Base-by-base conservation (phyloP, 2,329 filamentous ascomycete species). In the Biscogniauxia mediterranea region DNA sequence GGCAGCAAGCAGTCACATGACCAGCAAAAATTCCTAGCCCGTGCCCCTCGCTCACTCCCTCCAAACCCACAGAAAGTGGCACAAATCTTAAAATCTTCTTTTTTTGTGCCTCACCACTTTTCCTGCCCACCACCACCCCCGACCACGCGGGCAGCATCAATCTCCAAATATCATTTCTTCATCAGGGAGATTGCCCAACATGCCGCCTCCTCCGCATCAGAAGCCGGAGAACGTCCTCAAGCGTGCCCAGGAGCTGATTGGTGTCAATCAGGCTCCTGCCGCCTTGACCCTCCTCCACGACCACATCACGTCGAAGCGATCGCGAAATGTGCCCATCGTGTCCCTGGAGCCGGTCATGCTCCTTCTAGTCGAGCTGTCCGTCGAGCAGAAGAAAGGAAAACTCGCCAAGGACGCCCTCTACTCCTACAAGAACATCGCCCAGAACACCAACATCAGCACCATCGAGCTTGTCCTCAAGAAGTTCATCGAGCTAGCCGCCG, bases 191-290 rank as follows among this genome's bases (percentile, higher is more conserved):
- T 71, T 69, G 69, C 69, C 70, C 69, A 73, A 64, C 61, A 73
- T 94, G 95, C 92, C 95, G 84, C 95, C 95, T 77, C 93, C 93
- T 82, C 91, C 93, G 71, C 93, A 98, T 79, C 93, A 95, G 78
- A 96, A 96, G 81, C 95, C 95, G 75, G 95, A 99, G 84, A 99
- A 99, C 89, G 93, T 97, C 77, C 89, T 98, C 78, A 97, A 97
- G 88, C 89, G 95, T 79, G 95, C 95, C 67, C 90, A 98, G 80
- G 95, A 99, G 85, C 92, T 99, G 80, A 97, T 98, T 82, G 95
- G 93, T 76, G 95, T 99, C 75, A 90, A 91, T 77, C 95, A 99
- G 86, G 85, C 91, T 71, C 87, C 91, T 73, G 94, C 95, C 74
- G 95, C 95, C 76, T 85, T 99, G 77, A 93, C 89, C 74, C 89